Base-by-base conservation (phyloP, 129 eudicot species). In the Flaveria robusta region DNA sequence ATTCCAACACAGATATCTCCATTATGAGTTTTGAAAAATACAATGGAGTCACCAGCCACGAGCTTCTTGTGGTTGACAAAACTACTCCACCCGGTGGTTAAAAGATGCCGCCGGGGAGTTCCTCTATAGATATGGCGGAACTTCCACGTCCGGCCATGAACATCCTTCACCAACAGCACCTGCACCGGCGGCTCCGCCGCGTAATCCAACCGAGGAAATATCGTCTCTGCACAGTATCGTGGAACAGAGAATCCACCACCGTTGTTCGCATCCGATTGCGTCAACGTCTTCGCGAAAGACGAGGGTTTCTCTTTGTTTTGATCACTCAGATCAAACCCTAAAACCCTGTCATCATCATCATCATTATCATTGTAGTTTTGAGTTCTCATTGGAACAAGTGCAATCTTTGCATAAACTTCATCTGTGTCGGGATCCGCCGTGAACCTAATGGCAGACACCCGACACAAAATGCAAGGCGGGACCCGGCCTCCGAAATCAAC, bases 171-270 rank as follows among this genome's bases (percentile, higher is more conserved):
- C 41, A 82, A 22, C 27, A 92, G 85, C 20, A 91, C 84, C 74
- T 92, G 97, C 18, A 92, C 97, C 1, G 97, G 97, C 5, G 97
- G 97, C 59, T 92, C 96, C 63, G 93, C 93, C 1, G 93, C 72
- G 74, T 84, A 89, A 84, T 92, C 91, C 81, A 92, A 41, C 82
- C 85, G 54, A 0, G 97, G 97, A 20, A 92, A 92, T 12, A 92
- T 87, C 0, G 97, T 92, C 78, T 92, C 97, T 5, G 97, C 96
- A 49, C 96, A 92, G 62, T 89, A 92, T 42, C 97, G 63, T 0
- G 97, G 97, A 9, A 89, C 96, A 0, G 97, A 92, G 51, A 92
- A 92, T 6, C 97, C 97, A 11, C 97, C 97, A 19, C 97, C 97
- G 60, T 92, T 92, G 74, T 92, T 92, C 0, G 97, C 97, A 37